Evolutionary conservation across 2,329 filamentous ascomycete species (phyloP), one percentile per base, ranked within the genome.

Genomic region (Hypoxylon sp.): DNA sequence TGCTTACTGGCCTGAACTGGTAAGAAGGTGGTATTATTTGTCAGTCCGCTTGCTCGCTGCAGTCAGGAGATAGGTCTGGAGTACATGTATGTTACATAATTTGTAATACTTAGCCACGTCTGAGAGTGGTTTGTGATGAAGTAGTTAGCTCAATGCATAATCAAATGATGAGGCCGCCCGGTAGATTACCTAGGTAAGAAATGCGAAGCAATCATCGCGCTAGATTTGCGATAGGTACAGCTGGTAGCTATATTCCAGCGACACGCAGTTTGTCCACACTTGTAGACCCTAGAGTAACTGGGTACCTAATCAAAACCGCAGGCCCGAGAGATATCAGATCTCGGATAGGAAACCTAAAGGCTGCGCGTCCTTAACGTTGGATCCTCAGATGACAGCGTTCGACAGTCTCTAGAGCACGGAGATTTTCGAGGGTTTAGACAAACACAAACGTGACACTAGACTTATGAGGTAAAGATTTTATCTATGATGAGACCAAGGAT

Each of bases 1-100:
- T 66, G 59, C 64, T 66, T 66, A 66, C 64, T 66, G 59, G 58
- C 52, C 53, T 18, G 33, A 45, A 66, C 64, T 66, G 59, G 58
- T 55, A 53, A 24, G 33, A 45, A n/a, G 51, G 51, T 54, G 51
- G 18, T 30, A 45, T 45, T 22, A n/a, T 42, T 24, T 45, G 18
- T 24, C 42, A 46, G 36, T 46, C 16, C n/a, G 24, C 33, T 24
- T 20, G 16, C 33, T 51, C 36, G 33, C 54, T 33, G 16, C 45
- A 52, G 56, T 40, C 38, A 53, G 33, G 38, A 48, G 44, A 60
- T 38, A 28, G n/a, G n/a, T n/a, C n/a, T 40, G 33, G 46, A 24
- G 46, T 51, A 20, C 28, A 40, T 40, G 30, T 26, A 42, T 42
- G 50, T 53, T 33, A 53, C 50, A 42, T 53, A 49, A n/a, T 33